Evolutionary conservation across 306 rosid species (phyloP), one percentile per base, ranked within the genome.

Genomic region (Casuarina equisetifolia): DNA sequence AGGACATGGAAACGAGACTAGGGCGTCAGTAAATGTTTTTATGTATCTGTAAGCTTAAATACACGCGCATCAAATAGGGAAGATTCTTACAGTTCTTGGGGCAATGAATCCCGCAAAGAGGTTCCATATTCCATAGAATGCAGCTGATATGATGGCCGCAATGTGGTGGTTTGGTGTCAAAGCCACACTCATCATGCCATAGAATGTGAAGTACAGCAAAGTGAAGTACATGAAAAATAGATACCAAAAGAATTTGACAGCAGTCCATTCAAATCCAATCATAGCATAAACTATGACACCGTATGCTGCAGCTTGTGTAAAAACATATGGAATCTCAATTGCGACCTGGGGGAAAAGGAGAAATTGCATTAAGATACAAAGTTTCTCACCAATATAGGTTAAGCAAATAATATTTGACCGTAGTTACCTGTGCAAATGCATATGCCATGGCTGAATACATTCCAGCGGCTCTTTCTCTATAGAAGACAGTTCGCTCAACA

Each of bases 111-210:
- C 97, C 6, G 97, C 88, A 74, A 94, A 94, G 74, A 94, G 85
- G 48, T 85, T 94, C 98, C 98, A 94, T 25, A 86, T 1, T 80
- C 71, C 92, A 48, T 90, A 92, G 78, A 94, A 94, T 46, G 90
- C 86, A 46, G 89, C 46, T 17, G 96, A 88, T 44, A 89, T 78
- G 64, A 90, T 81, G 3, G 90, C 4, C 73, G 93, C 96, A 16
- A 94, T 82, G 63, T 92, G 96, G 76, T 84, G 77, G 78, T 89
- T 90, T 75, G 96, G 98, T 6, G 97, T 90, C 43, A 85, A 53
- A 39, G 96, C 94, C 75, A 94, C 91, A 64, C 91, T 9, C 96
- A 90, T 89, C 97, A 92, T 94, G 49, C 98, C 98, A 43, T 88
- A 94, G 62, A 78, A 90, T 62, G 98, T 94, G 89, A 77, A 92